phyloP scores from a whole-genome alignment of 2,329 filamentous ascomycete species.

The Ceratocystis variospora region DNA sequence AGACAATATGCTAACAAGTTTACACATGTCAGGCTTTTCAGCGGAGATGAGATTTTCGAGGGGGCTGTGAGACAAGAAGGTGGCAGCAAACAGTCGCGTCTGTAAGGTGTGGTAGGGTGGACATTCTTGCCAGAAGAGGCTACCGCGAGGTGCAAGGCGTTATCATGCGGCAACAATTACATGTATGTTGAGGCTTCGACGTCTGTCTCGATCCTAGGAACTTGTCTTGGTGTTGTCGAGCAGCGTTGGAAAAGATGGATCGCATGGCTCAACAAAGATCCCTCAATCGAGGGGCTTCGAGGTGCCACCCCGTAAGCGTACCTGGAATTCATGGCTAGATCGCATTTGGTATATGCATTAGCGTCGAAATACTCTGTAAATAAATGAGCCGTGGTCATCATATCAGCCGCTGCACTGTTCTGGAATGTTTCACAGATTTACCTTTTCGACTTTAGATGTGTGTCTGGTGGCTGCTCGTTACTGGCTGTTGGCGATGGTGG shows the following conservation, averaged over 20 bases:
- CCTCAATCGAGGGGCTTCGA: background rate
- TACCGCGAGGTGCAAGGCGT: background rate
- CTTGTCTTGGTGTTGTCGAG: background rate
- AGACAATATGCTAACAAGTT: background rate
- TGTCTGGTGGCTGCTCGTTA: no score
- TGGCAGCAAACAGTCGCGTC: background rate
- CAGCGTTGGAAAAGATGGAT: background rate
- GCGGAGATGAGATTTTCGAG: constrained; percentile 15
- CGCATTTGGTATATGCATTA: background rate
- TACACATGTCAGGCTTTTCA: constrained; percentile 9
- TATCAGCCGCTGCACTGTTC: background rate
- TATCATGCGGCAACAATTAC: background rate
- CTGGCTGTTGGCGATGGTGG: background rate
- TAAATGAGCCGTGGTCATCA: background rate
- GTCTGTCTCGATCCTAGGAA: background rate
- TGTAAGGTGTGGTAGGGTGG: background rate
- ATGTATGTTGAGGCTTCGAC: background rate
- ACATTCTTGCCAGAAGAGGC: background rate
- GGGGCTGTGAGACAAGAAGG: constrained; percentile 6
- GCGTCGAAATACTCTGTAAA: background rate
- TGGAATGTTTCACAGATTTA: background rate
- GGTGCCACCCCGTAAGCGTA: background rate
- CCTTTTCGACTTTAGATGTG: no score
- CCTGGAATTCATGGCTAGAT: background rate
- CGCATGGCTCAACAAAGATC: background rate